Evolutionary conservation across 306 rosid genomes (phyloP), one percentile per base, ranked within the genome.

Genomic region (Castanea sativa): DNA sequence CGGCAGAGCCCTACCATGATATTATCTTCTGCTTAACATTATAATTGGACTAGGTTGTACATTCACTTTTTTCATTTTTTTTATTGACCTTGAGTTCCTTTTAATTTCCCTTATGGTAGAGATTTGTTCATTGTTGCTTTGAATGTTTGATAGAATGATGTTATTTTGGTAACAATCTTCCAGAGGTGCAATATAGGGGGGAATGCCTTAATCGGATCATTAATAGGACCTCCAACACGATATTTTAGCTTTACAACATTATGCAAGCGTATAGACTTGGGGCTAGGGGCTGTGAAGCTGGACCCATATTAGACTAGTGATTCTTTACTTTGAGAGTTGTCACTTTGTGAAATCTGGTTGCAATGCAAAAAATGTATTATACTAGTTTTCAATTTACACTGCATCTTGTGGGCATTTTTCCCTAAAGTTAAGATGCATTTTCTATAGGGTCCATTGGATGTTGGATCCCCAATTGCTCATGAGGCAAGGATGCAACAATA

Each of bases 31-130:
- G 21, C 72, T 32, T 60, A 33, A 35, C 55, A 69, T 70, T 55
- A 20, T 70, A 55, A 69, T 23, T 74, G 51, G 65, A 75, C n/a
- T 59, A 68, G 71, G 60, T 61, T 20, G 72, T 70, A 49, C 38
- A 16, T 20, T 20, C 61, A 55, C 52, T 73, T 29, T 30, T 18
- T 29, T 4, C 43, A 0, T 45, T 53, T 45, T 38, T 20, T 69
- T 69, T 20, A n/a, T 72, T 72, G 82, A 76, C 13, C 27, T 20
- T 38, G 16, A 43, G 76, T 69, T 41, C 18, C 21, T 32, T 3
- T 21, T 41, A 21, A 4, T 21, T 21, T 35, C 6, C 38, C 25
- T 20, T 18, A 45, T 14, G 5, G 13, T 21, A 16, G 23, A 20
- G 15, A 30, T 32, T 29, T 65, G 23, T 18, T 65, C 23, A 32